These are phyloP conservation scores for Daldinia concentrica DNA, from an alignment of 495 filamentous ascomycete genomes.

Conservation along the genomic window DNA sequence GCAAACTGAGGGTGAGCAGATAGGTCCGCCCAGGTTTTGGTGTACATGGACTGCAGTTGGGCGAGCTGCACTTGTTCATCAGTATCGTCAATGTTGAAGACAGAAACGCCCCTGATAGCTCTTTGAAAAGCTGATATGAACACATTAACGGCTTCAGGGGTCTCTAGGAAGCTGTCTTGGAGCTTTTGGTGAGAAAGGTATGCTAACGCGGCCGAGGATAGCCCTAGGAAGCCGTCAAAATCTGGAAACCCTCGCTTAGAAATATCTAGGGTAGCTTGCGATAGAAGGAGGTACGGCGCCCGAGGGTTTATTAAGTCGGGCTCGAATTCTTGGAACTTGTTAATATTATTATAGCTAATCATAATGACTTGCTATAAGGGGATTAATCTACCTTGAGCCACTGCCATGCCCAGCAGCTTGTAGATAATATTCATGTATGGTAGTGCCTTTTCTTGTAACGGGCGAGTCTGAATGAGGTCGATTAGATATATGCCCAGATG, in stretches of 20 bases:
- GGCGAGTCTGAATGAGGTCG: conserved; percentile 50
- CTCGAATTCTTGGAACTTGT: conserved; percentile 48
- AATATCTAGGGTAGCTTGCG: conserved; percentile 34
- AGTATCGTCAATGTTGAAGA: conserved; percentile 40
- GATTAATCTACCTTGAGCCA: conserved; percentile 51
- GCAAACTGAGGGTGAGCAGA: conserved; percentile 67
- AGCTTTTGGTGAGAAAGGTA: conserved; percentile 57
- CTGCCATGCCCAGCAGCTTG: conserved; percentile 61
- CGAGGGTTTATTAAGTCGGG: conserved; percentile 45
- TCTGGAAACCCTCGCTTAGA: conserved; percentile 35
- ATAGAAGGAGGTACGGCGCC: conserved; percentile 49
- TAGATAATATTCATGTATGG: conserved; percentile 52
- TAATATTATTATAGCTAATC: conserved; percentile 10
- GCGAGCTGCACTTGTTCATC: conserved; percentile 64
- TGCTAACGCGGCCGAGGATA: conserved; percentile 49
- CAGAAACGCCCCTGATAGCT: conserved; percentile 43
- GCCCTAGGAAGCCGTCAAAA: conserved; percentile 49
- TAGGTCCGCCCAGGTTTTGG: conserved; percentile 69
- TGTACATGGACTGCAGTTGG: conserved; percentile 64
- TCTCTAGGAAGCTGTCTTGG: conserved; percentile 55
- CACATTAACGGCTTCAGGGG: conserved; percentile 41
- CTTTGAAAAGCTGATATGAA: conserved; percentile 49
- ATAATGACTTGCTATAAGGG: neutral
- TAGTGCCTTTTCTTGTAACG: conserved; percentile 38
- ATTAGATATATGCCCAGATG: conserved; percentile 53